These are phyloP conservation scores for Gossypium mustelinum DNA, from an alignment of 345 rosid genomes.

Conservation along the genomic window DNA sequence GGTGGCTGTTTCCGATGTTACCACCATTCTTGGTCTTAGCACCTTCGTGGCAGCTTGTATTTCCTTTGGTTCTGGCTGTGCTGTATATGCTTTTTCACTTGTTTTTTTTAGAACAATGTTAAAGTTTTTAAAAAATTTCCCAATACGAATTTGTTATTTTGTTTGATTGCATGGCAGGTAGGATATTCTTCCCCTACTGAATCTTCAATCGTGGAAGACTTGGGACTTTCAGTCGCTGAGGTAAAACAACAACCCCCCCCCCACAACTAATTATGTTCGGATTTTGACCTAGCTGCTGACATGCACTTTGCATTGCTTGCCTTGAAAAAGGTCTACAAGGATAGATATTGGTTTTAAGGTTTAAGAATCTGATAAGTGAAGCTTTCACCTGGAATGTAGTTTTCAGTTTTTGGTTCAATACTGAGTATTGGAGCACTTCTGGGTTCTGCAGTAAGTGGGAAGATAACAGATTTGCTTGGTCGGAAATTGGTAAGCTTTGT, in stretches of 20 bases:
- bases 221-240: slow-evolving; percentile 39
- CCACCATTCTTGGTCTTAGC: slow-evolving; percentile 13
- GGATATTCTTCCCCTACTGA: slow-evolving; percentile 51
- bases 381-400: background rate
- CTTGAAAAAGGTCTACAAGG: background rate
- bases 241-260: slow-evolving; percentile 8
- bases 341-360: background rate
- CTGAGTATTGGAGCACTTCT: slow-evolving; percentile 35
- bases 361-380: background rate
- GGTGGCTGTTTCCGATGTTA: background rate
- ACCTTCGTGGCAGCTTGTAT: background rate
- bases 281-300: no score
- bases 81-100: background rate
- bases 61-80: slow-evolving; percentile 6
- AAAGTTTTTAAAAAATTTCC: background rate
- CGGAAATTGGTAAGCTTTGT: slow-evolving; percentile 26
- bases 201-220: slow-evolving; percentile 32
- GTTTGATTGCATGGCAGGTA: slow-evolving; percentile 21
- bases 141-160: background rate
- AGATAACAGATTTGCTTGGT: slow-evolving; percentile 35
- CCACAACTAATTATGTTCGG: background rate
- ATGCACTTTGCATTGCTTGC: background rate
- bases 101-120: no score
- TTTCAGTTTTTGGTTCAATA: slow-evolving; percentile 19
- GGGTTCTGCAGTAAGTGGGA: slow-evolving; percentile 37